These are phyloP conservation scores for Amesomyces nigricolor DNA, from an alignment of 2,329 filamentous ascomycete genomes.

Conservation along the genomic window DNA sequence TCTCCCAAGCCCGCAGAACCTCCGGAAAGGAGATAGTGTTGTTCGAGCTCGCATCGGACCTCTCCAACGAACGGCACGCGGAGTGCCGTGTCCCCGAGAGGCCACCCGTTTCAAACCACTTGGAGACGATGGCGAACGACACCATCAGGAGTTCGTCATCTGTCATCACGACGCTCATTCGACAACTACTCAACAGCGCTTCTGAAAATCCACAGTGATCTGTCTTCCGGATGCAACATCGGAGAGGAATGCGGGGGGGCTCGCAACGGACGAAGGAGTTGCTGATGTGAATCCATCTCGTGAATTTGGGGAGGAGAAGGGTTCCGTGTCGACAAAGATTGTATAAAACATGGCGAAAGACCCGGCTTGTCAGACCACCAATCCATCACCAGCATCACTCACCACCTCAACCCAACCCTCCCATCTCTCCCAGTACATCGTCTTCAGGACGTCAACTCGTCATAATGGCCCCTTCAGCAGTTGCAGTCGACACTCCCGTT, in stretches of 20 bases:
- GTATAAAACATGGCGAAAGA: not conserved
- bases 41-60: not conserved
- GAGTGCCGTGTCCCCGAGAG: not conserved
- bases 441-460: not conserved
- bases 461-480: slow-evolving; percentile 27
- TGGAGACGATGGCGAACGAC: slow-evolving; percentile 15
- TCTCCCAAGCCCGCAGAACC: not conserved
- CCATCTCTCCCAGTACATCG: not conserved
- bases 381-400: not conserved
- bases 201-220: not conserved
- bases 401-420: not conserved
- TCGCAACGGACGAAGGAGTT: not conserved
- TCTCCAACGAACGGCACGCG: too few relatives aligned
- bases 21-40: not conserved
- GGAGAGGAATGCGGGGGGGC: not conserved
- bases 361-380: not conserved
- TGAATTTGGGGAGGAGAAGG: not conserved
- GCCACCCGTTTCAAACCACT: not conserved
- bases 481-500: slow-evolving; percentile 16
- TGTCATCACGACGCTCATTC: slow-evolving; percentile 1
- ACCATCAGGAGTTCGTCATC: slow-evolving; percentile 18
- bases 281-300: slow-evolving; percentile 2
- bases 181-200: not conserved
- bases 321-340: not conserved
- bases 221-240: not conserved